These are phyloP conservation scores for Scedosporium aurantiacum DNA, from an alignment of 2,329 filamentous ascomycete genomes.

Conservation along the genomic window DNA sequence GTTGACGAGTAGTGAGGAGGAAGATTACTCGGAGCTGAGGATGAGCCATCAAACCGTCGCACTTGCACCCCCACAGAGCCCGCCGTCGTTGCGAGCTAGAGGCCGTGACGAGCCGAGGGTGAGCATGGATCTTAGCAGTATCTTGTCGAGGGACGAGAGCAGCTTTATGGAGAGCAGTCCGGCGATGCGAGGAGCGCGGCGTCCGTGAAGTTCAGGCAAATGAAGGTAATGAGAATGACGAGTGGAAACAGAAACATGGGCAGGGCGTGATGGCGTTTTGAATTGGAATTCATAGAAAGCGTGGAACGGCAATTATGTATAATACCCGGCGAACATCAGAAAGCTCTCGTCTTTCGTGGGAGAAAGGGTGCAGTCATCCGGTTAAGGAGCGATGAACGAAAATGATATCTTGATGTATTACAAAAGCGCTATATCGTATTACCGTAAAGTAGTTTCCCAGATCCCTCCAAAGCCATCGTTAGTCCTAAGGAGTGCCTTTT, in stretches of 20 bases:
- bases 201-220: neutral
- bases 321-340: conserved; percentile 1
- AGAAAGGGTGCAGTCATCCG: neutral
- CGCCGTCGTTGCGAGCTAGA: conserved; percentile 24
- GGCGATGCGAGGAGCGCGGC: conserved; percentile 6
- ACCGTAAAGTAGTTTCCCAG: neutral
- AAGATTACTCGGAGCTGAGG: conserved; percentile 64
- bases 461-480: neutral
- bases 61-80: conserved; percentile 24
- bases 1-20: conserved; percentile 40
- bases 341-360: neutral
- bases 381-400: neutral
- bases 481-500: neutral
- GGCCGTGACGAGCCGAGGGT: conserved; percentile 20
- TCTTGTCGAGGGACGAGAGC: conserved; percentile 46
- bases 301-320: neutral
- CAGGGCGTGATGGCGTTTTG: neutral
- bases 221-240: neutral
- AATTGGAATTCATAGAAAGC: neutral
- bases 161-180: conserved; percentile 46
- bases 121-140: conserved; percentile 46
- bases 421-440: conserved; percentile 1
- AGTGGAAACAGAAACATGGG: neutral
- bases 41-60: conserved; percentile 26
- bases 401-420: neutral